A percentile compares a stretch with the other conserved stretches of the same genome.
phyloP scores from a whole-genome alignment of 495 filamentous ascomycete species.

The Penicillium parvum region DNA sequence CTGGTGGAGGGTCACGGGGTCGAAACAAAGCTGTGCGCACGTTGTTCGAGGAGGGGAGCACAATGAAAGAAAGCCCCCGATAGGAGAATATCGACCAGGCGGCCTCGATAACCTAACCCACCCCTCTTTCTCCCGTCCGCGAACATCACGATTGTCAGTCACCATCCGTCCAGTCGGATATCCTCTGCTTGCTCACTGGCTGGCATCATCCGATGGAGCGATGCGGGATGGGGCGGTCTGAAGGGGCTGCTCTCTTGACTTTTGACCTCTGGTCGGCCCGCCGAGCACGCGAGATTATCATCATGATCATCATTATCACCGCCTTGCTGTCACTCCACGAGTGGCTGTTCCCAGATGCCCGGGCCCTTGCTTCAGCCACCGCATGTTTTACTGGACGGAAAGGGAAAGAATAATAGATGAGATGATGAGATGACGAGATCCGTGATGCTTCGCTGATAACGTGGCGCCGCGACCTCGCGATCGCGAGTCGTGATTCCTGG shows the following conservation, averaged over 20 bases:
- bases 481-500: background rate
- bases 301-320: background rate
- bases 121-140: conserved; percentile 12
- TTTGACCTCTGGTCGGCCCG: conserved; percentile 6
- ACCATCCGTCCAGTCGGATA: background rate
- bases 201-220: background rate
- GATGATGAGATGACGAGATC: conserved; percentile 2
- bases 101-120: background rate
- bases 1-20: too few species aligned
- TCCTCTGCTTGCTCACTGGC: conserved; percentile 4
- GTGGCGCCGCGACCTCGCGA: conserved; percentile 2
- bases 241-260: background rate
- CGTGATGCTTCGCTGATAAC: conserved; percentile 11
- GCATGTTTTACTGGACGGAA: conserved; percentile 3
- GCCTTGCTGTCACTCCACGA: background rate
- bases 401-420: background rate
- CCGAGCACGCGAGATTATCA: conserved; percentile 15
- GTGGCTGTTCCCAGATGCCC: conserved; percentile 1
- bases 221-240: conserved; percentile 10
- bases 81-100: too few species aligned
- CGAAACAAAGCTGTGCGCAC: too few species aligned
- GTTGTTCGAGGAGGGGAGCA: too few species aligned
- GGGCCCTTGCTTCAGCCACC: conserved; percentile 14
- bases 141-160: conserved; percentile 18
- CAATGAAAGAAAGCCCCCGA: too few species aligned